Percentiles rank a stretch among this genome's conserved stretches.
phyloP scores from a whole-genome alignment of 192 early-diverging fungal genomes.

The Allomyces macrogynus region DNA sequence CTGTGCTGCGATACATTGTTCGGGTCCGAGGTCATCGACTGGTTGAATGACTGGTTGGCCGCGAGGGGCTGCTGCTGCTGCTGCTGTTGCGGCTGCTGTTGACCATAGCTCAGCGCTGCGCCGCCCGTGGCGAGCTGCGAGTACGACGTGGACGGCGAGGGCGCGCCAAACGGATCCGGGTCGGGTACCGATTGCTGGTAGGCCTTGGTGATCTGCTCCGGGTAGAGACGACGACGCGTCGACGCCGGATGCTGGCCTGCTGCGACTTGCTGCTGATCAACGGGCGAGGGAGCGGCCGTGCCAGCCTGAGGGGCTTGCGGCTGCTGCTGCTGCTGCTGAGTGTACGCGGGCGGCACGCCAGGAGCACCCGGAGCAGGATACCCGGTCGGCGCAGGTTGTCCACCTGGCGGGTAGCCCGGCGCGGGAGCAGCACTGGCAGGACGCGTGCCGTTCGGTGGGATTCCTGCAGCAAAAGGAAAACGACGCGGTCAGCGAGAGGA shows the following conservation, averaged over 20 bases:
- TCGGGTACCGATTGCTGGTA: constrained; percentile 3
- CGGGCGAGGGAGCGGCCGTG: too few species aligned
- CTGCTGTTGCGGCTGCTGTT: constrained; percentile 1
- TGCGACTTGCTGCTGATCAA: too few species aligned
- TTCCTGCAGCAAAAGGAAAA: not conserved
- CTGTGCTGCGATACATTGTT: not conserved
- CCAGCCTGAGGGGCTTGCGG: too few species aligned
- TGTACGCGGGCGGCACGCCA: constrained; percentile 1
- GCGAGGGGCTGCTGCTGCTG: constrained; percentile 6
- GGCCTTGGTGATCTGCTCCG: constrained; percentile 12
- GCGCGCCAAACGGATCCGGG: too few species aligned
- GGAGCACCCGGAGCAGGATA: not conserved
- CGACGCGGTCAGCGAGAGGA: too few species aligned
- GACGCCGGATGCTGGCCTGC: not conserved
- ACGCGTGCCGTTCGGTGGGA: constrained; percentile 1
- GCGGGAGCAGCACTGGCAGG: not conserved
- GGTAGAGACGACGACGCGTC: constrained; percentile 15
- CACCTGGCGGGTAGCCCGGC: not conserved
- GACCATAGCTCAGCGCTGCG: not conserved
- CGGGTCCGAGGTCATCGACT: constrained; percentile 3
- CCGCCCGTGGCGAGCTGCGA: not conserved
- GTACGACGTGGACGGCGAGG: too few species aligned
- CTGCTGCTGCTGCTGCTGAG: not conserved
- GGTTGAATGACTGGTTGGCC: constrained; percentile 3
- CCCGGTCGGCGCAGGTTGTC: not conserved